Evolutionary conservation across 176 grass and related monocot genomes (phyloP).

Genomic region (Cenchrus purpureus): DNA sequence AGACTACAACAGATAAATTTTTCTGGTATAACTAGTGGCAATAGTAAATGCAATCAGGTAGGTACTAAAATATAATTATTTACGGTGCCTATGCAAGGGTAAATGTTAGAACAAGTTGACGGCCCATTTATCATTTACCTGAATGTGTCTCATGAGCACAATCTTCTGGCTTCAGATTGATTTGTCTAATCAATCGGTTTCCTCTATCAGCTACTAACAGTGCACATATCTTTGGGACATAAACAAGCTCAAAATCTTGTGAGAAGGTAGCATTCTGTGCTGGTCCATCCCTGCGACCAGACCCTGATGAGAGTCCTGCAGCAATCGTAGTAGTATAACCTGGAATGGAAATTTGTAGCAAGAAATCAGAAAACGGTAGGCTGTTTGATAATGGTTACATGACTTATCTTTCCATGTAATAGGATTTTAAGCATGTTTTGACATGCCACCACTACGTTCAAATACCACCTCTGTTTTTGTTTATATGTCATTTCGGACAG

Average conservation of each 20-base stretch:
- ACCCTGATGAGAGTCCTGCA: conserved; percentile 49
- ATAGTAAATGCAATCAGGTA: conserved; percentile 1
- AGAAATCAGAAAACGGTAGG: conserved; percentile 5
- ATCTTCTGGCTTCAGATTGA: conserved; percentile 66
- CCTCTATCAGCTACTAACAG: conserved; percentile 68
- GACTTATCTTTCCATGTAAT: neutral
- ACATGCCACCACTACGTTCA: neutral
- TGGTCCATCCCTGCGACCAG: conserved; percentile 61
- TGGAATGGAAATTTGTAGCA: conserved; percentile 3
- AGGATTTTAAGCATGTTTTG: no score
- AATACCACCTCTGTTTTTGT: no score
- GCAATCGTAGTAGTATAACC: conserved; percentile 72
- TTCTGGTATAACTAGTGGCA: neutral
- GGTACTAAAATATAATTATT: no score
- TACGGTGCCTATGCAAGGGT: no score
- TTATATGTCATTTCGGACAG: no score
- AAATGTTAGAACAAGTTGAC: no score
- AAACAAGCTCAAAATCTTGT: conserved; percentile 66
- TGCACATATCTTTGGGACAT: conserved; percentile 66
- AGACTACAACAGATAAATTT: neutral
- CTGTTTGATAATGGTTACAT: neutral
- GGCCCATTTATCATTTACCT: neutral
- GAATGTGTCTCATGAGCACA: conserved; percentile 43
- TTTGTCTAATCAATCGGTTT: conserved; percentile 63
- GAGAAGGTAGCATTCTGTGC: conserved; percentile 82